phyloP scores from a whole-genome alignment of 352 stramenopile species.

The Globisporangium cylindrosporum region DNA sequence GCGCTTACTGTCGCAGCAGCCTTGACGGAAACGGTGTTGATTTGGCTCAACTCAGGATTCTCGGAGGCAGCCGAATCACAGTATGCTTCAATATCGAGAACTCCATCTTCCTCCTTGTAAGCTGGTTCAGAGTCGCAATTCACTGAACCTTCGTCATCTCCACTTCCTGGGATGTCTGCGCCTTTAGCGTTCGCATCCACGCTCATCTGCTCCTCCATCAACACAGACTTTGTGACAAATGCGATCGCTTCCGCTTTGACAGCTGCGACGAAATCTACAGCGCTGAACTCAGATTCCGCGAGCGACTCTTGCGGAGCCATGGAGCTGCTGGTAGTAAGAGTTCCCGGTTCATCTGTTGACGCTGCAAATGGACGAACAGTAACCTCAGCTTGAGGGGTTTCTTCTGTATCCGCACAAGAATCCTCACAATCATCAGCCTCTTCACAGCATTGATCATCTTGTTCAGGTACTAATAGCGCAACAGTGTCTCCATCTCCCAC shows the following conservation, averaged over 20 bases:
- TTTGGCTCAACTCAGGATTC: background rate
- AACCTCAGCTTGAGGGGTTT: background rate
- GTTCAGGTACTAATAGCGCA: background rate
- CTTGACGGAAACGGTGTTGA: background rate
- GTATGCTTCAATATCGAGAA: background rate
- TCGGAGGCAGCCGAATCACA: background rate
- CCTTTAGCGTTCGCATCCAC: background rate
- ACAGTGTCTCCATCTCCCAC: background rate
- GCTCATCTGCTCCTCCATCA: background rate
- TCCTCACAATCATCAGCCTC: background rate
- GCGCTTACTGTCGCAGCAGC: background rate
- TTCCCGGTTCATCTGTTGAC: background rate
- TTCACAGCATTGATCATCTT: background rate
- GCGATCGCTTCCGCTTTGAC: constrained; percentile 7
- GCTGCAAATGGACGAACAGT: background rate
- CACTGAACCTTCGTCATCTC: background rate
- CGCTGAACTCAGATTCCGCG: background rate
- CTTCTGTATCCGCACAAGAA: background rate
- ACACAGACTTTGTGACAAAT: background rate
- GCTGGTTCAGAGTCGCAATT: background rate
- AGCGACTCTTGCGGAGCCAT: background rate
- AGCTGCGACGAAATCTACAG: constrained; percentile 3
- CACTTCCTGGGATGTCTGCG: background rate
- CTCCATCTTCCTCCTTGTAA: background rate
- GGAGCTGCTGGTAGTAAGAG: background rate